Evolutionary conservation across 108 stramenopile species (phyloP).

Genomic region (Aurantiochytrium sp.): DNA sequence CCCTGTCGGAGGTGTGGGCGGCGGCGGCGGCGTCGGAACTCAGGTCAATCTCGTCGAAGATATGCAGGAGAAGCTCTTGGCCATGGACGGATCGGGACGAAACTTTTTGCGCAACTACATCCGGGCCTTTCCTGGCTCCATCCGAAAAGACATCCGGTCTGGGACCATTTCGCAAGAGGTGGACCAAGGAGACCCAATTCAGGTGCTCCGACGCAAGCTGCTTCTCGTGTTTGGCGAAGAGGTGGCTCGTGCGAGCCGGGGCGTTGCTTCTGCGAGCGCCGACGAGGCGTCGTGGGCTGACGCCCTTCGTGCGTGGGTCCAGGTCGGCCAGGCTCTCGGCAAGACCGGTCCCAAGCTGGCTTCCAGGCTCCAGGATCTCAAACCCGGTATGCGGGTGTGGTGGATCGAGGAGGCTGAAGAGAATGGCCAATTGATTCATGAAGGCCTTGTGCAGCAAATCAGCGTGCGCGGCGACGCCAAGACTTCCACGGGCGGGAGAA

Average conservation of each 20-base stretch:
- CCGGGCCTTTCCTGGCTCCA: slow-evolving; percentile 5
- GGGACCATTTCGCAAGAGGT: not conserved
- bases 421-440: not conserved
- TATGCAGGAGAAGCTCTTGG: slow-evolving; percentile 27
- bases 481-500: not conserved
- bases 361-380: not conserved
- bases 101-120: slow-evolving; percentile 25
- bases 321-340: not conserved
- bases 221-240: slow-evolving; percentile 1
- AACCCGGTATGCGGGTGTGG: not conserved
- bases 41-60: not conserved
- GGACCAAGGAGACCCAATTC: not conserved
- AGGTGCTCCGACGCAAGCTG: slow-evolving; percentile 1
- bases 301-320: not conserved
- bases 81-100: slow-evolving; percentile 20
- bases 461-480: not conserved
- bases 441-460: not conserved
- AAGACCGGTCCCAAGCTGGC: not conserved
- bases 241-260: not conserved
- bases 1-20: no score
- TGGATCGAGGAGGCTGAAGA: slow-evolving; percentile 9
- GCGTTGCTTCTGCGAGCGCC: not conserved
- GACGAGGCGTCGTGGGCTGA: not conserved
- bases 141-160: not conserved
- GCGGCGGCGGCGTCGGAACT: no score